A percentile compares a stretch with the other conserved stretches of the same genome.
Conservation (phyloP, 2,329 filamentous ascomycete genomes). For the Basipetospora chlamydospora region DNA sequence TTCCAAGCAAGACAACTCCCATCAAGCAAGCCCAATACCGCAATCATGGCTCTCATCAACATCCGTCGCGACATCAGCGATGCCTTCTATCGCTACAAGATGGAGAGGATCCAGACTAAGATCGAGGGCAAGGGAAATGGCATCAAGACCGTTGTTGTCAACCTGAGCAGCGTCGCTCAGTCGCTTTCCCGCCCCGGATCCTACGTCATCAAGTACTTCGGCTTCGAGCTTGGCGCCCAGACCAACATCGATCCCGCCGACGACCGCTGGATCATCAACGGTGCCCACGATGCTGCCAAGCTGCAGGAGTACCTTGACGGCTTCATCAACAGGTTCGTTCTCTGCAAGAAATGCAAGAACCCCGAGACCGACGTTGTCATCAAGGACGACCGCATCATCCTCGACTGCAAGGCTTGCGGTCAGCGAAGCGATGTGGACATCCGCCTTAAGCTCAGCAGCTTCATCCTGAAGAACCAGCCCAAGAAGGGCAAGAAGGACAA, state of each 20-base stretch:
- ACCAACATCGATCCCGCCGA: constrained; percentile 95
- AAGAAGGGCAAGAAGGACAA: constrained; percentile 97
- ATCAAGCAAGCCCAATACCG: constrained; percentile 3
- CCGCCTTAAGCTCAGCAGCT: constrained; percentile 88
- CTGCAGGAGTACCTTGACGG: constrained; percentile 96
- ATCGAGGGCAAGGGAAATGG: constrained; percentile 99
- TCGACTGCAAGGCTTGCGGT: constrained; percentile 98
- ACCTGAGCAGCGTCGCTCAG: constrained; percentile 82
- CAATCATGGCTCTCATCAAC: constrained; percentile 90
- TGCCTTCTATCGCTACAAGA: constrained; percentile 99
- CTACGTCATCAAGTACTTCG: constrained; percentile 99
- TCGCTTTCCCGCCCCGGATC: constrained; percentile 83
- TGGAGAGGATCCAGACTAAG: constrained; percentile 97
- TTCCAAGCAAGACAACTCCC: neutral
- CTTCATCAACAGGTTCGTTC: constrained; percentile 97
- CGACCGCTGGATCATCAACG: constrained; percentile 99
- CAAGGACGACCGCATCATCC: constrained; percentile 80
- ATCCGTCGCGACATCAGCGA: constrained; percentile 96
- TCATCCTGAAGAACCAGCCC: constrained; percentile 91
- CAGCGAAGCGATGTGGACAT: constrained; percentile 83
- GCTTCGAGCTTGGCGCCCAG: constrained; percentile 95
- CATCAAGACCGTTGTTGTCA: constrained; percentile 97
- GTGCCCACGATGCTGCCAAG: constrained; percentile 86
- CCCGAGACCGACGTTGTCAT: constrained; percentile 93
- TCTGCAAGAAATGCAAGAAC: constrained; percentile 99